These are phyloP conservation scores for Spathaspora girioi DNA, from an alignment of 805 yeast species.

Conservation along the genomic window DNA sequence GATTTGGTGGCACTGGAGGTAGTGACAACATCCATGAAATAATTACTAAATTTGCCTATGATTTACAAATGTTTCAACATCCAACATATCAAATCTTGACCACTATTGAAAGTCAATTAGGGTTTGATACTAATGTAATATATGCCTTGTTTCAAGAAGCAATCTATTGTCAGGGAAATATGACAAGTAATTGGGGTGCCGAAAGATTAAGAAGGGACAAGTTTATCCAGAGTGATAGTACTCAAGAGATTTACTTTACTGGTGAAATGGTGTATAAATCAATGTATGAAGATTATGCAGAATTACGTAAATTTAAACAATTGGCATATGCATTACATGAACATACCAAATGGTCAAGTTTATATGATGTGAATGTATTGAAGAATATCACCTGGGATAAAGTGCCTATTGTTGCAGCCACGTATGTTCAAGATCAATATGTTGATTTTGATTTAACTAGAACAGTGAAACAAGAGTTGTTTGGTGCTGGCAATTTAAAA, in stretches of 20 bases:
- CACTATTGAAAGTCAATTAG: constrained; percentile 26
- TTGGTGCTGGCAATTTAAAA: constrained; percentile 32
- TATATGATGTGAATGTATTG: constrained; percentile 32
- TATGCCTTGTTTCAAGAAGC: constrained; percentile 59
- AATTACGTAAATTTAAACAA: constrained; percentile 34
- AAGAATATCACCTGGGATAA: constrained; percentile 25
- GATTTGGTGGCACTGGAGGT: constrained; percentile 51
- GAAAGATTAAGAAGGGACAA: constrained; percentile 27
- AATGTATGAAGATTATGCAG: constrained; percentile 47
- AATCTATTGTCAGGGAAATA: constrained; percentile 46
- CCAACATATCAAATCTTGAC: constrained; percentile 37
- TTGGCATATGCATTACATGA: constrained; percentile 38
- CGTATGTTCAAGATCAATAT: constrained; percentile 48
- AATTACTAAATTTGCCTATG: constrained; percentile 38
- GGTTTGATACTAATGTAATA: constrained; percentile 52
- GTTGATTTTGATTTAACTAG: constrained; percentile 45
- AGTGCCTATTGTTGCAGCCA: constrained; percentile 48
- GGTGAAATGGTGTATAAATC: constrained; percentile 56
- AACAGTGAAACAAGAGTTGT: constrained; percentile 27
- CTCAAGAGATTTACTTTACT: constrained; percentile 40
- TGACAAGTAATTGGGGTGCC: constrained; percentile 47
- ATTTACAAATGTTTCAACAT: constrained; percentile 28
- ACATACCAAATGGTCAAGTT: constrained; percentile 30
- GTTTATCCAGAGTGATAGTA: constrained; percentile 18
- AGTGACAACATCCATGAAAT: constrained; percentile 45